A percentile compares a stretch with the other conserved stretches of the same genome.
Evolutionary conservation across 768 basidiomycete genomes (phyloP).

Genomic region (Chalciporus pseudorubinellus): DNA sequence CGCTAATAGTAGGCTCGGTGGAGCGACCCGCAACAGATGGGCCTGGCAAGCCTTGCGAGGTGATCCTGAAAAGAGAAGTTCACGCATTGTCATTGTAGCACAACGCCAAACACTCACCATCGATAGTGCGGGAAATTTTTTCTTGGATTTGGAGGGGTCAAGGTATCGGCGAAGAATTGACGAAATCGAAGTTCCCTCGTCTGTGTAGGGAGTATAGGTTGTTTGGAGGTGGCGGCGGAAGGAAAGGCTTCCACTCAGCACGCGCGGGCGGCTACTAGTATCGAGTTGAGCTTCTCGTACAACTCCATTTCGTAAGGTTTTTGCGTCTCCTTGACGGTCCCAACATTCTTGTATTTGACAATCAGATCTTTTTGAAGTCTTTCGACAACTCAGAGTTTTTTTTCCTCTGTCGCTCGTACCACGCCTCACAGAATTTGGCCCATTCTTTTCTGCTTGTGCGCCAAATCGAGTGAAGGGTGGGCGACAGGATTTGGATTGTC

Average conservation of each 20-base stretch:
- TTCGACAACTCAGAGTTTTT: slow-evolving; percentile 27
- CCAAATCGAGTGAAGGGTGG: too few relatives aligned
- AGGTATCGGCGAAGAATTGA: slow-evolving; percentile 22
- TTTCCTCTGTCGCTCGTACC: slow-evolving; percentile 32
- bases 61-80: too few relatives aligned
- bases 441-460: slow-evolving; percentile 27
- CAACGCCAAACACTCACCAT: slow-evolving; percentile 23
- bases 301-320: slow-evolving; percentile 29
- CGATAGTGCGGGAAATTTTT: slow-evolving; percentile 32
- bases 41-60: slow-evolving; percentile 27
- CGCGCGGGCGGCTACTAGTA: slow-evolving; percentile 34
- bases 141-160: slow-evolving; percentile 20
- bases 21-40: slow-evolving; percentile 24
- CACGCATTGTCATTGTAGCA: too few relatives aligned
- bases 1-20: slow-evolving; percentile 14
- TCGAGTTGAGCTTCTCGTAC: slow-evolving; percentile 21
- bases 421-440: slow-evolving; percentile 25
- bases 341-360: slow-evolving; percentile 31
- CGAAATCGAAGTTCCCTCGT: slow-evolving; percentile 25
- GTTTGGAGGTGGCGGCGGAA: slow-evolving; percentile 6
- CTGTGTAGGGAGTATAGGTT: slow-evolving; percentile 11
- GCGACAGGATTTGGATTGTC: too few relatives aligned
- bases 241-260: slow-evolving; percentile 29
- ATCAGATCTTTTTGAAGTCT: slow-evolving; percentile 31
- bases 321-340: slow-evolving; percentile 25